Base-by-base conservation (phyloP, 2,329 filamentous ascomycete species). In the Colletotrichum sidae region DNA sequence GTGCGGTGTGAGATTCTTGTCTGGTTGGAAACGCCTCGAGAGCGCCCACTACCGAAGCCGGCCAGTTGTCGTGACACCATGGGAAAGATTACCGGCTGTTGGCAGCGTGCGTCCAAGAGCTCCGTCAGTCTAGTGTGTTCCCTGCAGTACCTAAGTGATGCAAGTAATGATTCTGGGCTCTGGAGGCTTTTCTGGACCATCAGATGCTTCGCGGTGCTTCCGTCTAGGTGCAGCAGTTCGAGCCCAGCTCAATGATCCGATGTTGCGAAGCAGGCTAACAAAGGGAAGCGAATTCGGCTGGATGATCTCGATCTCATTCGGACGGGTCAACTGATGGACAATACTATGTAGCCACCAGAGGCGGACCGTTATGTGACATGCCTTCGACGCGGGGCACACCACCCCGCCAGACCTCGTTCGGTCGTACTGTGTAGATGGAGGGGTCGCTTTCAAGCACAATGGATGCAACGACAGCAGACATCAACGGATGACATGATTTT, bases 1-100 rank as follows among this genome's bases (percentile, higher is more conserved):
- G 61, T 66, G 63, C 63, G 63, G 63, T 66, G 63, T 66, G 63
- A 63, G 59, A 63, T 63, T 63, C 54, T 35, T 50, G 37, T 63
- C 41, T 62, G 63, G 45, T 63, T 47, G 56, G 56, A 66, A 63
- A 57, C 47, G 63, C 59, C 52, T 57, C 13, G 4, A 41, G 3
- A 34, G 44, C 15, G 12, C 9, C 13, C 39, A 39, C 35, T n/a
- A 9, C 12, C 13, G 38, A n/a, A 39, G 25, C 17, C 47, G 35
- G 17, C 63, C 63, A 66, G 63, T 66, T 47, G 53, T n/a, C n/a
- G 33, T 11, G 15, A 11, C 33, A 17, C 9, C 13, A 34, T 6
- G 42, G n/a, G n/a, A 12, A 25, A 46, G 41, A 39, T 45, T 47
- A 38, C 44, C 51, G 46, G 58, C 37, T 53, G 63, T 63, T 66